Conservation (phyloP, 2,329 filamentous ascomycete species). For the Fusarium sp. region DNA sequence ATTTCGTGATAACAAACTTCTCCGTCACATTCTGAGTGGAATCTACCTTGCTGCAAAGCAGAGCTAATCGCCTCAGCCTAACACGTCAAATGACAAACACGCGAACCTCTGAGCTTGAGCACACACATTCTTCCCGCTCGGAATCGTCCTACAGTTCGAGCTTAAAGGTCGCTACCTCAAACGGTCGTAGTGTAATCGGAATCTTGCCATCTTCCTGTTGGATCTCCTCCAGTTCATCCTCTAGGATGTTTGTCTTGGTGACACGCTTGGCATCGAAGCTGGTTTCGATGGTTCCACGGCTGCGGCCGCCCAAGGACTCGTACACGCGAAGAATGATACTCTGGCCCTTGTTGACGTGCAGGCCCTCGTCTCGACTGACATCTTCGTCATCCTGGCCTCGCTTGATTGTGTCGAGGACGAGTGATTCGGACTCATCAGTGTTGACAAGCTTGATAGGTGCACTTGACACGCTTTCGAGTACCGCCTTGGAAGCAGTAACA, state of each 20-base stretch:
- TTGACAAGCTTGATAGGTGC: conserved; percentile 75
- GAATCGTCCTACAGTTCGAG: conserved; percentile 60
- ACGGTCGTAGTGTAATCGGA: conserved; percentile 76
- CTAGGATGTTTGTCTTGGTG: conserved; percentile 86
- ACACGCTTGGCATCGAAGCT: conserved; percentile 78
- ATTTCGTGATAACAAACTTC: not conserved
- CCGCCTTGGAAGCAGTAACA: conserved; percentile 45
- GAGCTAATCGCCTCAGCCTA: not conserved
- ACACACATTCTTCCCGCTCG: conserved; percentile 43
- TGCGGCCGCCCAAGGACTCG: conserved; percentile 86
- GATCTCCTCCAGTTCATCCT: conserved; percentile 83
- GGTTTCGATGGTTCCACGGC: conserved; percentile 76
- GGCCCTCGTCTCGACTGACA: conserved; percentile 68
- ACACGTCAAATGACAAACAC: conserved; percentile 23
- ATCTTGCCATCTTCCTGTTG: conserved; percentile 62
- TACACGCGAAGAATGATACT: conserved; percentile 89
- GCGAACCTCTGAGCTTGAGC: conserved; percentile 30
- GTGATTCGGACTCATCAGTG: conserved; percentile 62
- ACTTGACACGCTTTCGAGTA: conserved; percentile 42
- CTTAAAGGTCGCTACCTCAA: conserved; percentile 87
- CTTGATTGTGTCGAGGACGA: conserved; percentile 92
- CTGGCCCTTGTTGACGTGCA: conserved; percentile 75
- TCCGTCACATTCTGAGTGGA: not conserved
- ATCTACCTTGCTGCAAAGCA: not conserved
- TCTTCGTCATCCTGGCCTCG: conserved; percentile 90